phyloP scores from a whole-genome alignment of 108 stramenopile species.

The Nitzschia sp. region DNA sequence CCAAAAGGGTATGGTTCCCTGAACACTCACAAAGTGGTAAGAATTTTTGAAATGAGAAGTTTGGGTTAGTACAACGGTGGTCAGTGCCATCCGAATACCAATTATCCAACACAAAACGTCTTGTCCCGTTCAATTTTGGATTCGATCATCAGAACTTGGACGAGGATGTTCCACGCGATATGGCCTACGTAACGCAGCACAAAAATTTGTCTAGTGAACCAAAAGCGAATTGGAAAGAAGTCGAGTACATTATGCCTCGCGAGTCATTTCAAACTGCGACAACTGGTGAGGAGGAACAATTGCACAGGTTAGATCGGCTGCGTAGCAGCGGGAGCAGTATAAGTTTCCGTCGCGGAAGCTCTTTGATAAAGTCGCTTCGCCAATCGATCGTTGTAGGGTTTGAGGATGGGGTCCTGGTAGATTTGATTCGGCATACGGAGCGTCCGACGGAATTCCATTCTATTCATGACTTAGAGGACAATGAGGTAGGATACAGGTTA shows the following conservation, averaged over 20 bases:
- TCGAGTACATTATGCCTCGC: conserved; percentile 19
- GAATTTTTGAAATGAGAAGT: too few species aligned
- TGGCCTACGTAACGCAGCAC: conserved; percentile 16
- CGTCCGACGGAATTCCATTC: conserved; percentile 35
- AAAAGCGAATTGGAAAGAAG: conserved; percentile 19
- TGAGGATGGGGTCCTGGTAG: conserved; percentile 1
- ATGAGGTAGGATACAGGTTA: conserved; percentile 21
- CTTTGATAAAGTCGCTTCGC: conserved; percentile 15
- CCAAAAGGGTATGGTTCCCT: not conserved
- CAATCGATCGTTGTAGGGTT: not conserved
- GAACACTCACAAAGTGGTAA: conserved; percentile 7
- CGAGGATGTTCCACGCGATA: not conserved
- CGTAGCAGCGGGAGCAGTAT: not conserved
- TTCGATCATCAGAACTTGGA: not conserved
- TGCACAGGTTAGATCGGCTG: not conserved
- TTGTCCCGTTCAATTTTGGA: too few species aligned
- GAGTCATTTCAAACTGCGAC: conserved; percentile 10
- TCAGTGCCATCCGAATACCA: too few species aligned
- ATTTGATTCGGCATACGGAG: conserved; percentile 16
- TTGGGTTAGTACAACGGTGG: too few species aligned
- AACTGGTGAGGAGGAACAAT: not conserved
- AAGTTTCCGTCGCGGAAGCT: not conserved
- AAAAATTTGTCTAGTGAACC: conserved; percentile 28
- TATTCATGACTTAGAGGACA: conserved; percentile 35
- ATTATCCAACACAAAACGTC: too few species aligned